Evolutionary conservation across 2,329 filamentous ascomycete species (phyloP).

Genomic region (Diatrype stigma): DNA sequence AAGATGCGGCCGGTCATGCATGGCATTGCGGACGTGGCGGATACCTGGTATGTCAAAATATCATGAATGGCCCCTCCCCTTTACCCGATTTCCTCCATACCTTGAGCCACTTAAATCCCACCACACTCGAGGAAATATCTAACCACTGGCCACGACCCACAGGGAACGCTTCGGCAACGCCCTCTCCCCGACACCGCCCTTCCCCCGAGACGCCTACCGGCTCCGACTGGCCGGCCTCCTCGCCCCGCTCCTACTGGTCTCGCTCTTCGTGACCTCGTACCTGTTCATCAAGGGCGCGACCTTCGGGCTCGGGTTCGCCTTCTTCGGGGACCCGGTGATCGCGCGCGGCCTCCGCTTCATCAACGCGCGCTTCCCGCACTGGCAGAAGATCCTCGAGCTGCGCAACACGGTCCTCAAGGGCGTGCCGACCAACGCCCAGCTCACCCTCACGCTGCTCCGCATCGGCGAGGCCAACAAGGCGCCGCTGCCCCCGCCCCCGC

Average conservation of each 20-base stretch:
- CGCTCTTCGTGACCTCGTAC: constrained; percentile 53
- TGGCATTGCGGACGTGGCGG: constrained; percentile 40
- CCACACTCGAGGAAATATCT: constrained; percentile 28
- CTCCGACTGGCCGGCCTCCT: constrained; percentile 52
- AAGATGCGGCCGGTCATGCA: constrained; percentile 72
- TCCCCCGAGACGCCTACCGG: constrained; percentile 49
- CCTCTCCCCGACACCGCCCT: constrained; percentile 60
- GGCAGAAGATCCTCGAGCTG: constrained; percentile 71
- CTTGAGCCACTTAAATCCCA: too few relatives aligned
- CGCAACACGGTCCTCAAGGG: constrained; percentile 75
- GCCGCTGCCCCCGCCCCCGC: constrained; percentile 61
- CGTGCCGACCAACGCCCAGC: constrained; percentile 81
- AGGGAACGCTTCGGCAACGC: constrained; percentile 36
- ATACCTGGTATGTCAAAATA: constrained; percentile 40
- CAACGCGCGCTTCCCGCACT: constrained; percentile 60
- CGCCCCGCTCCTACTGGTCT: constrained; percentile 46
- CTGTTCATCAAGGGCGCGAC: constrained; percentile 61
- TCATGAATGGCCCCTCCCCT: not conserved
- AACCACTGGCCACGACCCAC: constrained; percentile 33
- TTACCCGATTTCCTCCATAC: too few relatives aligned
- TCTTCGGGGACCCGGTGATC: constrained; percentile 78
- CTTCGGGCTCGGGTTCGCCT: constrained; percentile 66
- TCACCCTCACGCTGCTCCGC: constrained; percentile 74
- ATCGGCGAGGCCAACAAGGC: constrained; percentile 78
- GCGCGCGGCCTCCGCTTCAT: constrained; percentile 53